Evolutionary conservation across 352 stramenopile genomes (phyloP), one percentile per base, ranked within the genome.

Genomic region (Phytophthora podocarpi): DNA sequence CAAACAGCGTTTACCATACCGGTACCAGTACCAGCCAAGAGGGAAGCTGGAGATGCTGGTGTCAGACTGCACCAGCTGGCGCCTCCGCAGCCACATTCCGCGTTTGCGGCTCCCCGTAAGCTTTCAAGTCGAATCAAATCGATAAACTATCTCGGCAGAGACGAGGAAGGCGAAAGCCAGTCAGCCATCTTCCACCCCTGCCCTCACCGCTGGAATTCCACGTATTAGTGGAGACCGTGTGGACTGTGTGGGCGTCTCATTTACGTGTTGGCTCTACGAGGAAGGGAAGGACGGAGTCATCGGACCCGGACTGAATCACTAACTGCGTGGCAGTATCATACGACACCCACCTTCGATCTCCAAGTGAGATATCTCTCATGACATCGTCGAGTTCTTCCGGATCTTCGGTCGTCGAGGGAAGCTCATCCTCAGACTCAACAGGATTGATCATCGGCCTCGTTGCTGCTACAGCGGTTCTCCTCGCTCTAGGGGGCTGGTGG

Each of bases 401-500:
- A 26, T 35, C 36, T 23, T 36, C 27, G 12, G 7, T 21, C 12
- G 5, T 27, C 18, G 31, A 42, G 3, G 37, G 55, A 4, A 57
- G 30, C 30, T 60, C 59, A 3, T 43, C 36, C 16, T 62, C 45
- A 12, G 30, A 42, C 42, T 66, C 52, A 4, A 56, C 32, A n/a
- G 18, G 16, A 16, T 46, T 75, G 0, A 40, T 76, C 12, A 42
- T 71, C 7, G 60, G 56, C 9, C 28, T 64, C 24, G 32, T 59
- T 11, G 45, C 47, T 4, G 27, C 63, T 30, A 46, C 27, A 21
- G 34, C 46, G 9, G 34, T 69, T 20, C 40, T 72, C 11, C 21
- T 64, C 16, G 49, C 21, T 41, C 32, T 82, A 15, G 64, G 36
- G 13, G 34, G 52, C 5, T 71, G 58, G 48, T 62, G 45, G 26